phyloP scores from a whole-genome alignment of 352 stramenopile genomes.

The Phytophthora brassicae region DNA sequence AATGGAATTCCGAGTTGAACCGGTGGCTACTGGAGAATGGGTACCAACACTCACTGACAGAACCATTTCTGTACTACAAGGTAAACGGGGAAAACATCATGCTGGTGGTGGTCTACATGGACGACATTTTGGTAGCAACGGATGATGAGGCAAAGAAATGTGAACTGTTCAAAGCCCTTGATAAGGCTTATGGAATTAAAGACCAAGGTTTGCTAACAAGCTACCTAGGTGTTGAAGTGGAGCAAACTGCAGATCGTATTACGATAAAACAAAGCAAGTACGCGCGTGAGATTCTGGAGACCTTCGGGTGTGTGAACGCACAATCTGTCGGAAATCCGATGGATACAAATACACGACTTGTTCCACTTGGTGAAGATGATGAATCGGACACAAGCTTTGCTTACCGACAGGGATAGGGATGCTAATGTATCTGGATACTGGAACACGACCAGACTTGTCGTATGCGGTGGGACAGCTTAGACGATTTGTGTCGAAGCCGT shows the following conservation, averaged over 20 bases:
- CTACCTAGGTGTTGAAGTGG: conserved; percentile 1
- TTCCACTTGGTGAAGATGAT: not conserved
- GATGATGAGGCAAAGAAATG: not conserved
- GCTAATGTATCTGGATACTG: conserved; percentile 35
- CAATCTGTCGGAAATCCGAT: not conserved
- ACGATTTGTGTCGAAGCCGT: too few species aligned
- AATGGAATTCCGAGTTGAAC: conserved; percentile 18
- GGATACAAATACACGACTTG: not conserved
- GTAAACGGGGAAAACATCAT: not conserved
- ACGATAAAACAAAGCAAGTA: not conserved
- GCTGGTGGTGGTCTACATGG: not conserved
- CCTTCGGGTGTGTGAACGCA: not conserved
- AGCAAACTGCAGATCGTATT: not conserved
- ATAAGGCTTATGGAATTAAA: conserved; percentile 1
- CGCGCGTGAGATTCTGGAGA: not conserved
- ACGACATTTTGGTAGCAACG: not conserved
- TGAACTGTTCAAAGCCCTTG: not conserved
- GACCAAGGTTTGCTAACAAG: not conserved
- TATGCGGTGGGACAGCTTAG: conserved; percentile 31
- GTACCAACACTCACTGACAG: not conserved
- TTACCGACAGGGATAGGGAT: conserved; percentile 20
- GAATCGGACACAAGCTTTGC: not conserved
- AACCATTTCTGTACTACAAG: not conserved
- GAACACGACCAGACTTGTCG: conserved; percentile 23
- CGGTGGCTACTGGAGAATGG: conserved; percentile 5